A percentile compares a stretch with the other conserved stretches of the same genome.
phyloP scores from a whole-genome alignment of 805 yeast species.

The Candida rishiriensis region DNA sequence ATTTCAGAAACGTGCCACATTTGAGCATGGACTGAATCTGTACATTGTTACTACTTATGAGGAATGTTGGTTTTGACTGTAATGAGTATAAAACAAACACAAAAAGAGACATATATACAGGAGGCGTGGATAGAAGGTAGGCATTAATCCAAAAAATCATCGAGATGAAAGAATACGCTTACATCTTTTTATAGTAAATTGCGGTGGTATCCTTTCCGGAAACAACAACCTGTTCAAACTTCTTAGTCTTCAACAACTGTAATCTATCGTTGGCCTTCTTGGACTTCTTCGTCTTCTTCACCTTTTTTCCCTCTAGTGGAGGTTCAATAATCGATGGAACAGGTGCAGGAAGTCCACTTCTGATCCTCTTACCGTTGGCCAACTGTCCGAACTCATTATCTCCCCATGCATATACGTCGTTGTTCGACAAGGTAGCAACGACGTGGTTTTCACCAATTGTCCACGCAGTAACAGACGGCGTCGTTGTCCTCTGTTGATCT shows the following conservation, averaged over 20 bases:
- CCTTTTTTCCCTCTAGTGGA: background rate
- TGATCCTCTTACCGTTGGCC: conserved; percentile 73
- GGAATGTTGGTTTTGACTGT: too few relatives aligned
- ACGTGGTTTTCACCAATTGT: conserved; percentile 63
- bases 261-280: conserved; percentile 39
- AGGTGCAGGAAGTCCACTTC: conserved; percentile 48
- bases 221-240: conserved; percentile 49
- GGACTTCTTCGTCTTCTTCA: conserved; percentile 17
- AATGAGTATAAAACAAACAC: too few relatives aligned
- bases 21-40: too few relatives aligned
- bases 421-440: conserved; percentile 53
- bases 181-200: conserved; percentile 45
- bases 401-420: conserved; percentile 78
- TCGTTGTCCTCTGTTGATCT: conserved; percentile 32
- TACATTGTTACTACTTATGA: too few relatives aligned
- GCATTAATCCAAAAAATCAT: too few relatives aligned
- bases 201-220: conserved; percentile 65
- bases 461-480: conserved; percentile 48
- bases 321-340: conserved; percentile 62
- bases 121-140: too few relatives aligned
- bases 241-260: conserved; percentile 32
- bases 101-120: too few relatives aligned
- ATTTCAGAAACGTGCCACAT: too few relatives aligned
- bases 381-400: conserved; percentile 78
- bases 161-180: too few relatives aligned